These are phyloP conservation scores for Ilyonectria mors-panacis DNA, from an alignment of 2,329 filamentous ascomycete species.

Conservation along the genomic window DNA sequence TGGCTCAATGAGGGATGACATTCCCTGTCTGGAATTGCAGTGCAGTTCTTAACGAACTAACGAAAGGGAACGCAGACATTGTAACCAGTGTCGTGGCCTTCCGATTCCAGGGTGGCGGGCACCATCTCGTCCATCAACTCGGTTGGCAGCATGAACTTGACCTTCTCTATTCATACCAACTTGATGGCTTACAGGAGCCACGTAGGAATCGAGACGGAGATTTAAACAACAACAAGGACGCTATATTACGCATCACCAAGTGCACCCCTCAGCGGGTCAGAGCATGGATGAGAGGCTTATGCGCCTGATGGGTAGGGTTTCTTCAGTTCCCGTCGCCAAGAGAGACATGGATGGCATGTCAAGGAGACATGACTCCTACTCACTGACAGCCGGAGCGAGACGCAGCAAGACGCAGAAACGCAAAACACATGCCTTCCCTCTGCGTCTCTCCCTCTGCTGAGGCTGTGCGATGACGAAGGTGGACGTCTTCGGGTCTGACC, in stretches of 20 bases:
- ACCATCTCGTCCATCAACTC: slow-evolving; percentile 17
- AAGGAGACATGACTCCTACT: neutral
- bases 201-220: neutral
- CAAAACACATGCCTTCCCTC: slow-evolving; percentile 10
- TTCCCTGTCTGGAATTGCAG: neutral
- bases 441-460: neutral
- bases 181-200: slow-evolving; percentile 14
- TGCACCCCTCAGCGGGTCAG: neutral
- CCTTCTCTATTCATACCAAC: slow-evolving; percentile 8
- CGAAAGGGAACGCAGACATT: slow-evolving; percentile 10
- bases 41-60: slow-evolving; percentile 1
- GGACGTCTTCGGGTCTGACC: slow-evolving; percentile 47
- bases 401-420: slow-evolving; percentile 6
- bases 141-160: slow-evolving; percentile 27
- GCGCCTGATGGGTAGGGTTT: slow-evolving; percentile 7
- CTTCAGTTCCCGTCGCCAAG: slow-evolving; percentile 5
- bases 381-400: neutral
- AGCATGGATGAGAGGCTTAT: slow-evolving; percentile 1
- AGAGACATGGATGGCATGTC: slow-evolving; percentile 3
- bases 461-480: slow-evolving; percentile 38
- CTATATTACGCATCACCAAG: neutral
- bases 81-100: slow-evolving; percentile 25
- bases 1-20: neutral
- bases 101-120: slow-evolving; percentile 10
- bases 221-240: neutral